Evolutionary conservation across 148 eudicot genomes (phyloP), one percentile per base, ranked within the genome.

Genomic region (Camellia granthamiana): DNA sequence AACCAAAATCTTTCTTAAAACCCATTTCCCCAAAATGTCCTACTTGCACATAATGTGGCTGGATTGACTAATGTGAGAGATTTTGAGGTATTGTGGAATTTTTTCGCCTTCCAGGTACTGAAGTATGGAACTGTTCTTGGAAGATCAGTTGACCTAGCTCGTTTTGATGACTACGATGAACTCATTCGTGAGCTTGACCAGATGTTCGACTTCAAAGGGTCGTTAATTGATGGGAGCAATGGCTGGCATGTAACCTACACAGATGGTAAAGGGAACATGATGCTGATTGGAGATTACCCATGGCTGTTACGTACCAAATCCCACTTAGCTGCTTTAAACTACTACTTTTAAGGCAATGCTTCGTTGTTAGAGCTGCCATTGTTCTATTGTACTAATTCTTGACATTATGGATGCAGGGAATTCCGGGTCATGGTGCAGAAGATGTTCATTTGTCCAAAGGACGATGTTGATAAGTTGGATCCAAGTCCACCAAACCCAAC

Each of bases 101-200:
- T 7, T 49, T n/a, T 81, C 44, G 13, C 41, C 42, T n/a, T 77
- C 6, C 62, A 81, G 84, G 80, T 81, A 15, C 44, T 69, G 84
- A 81, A 77, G 70, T 44, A 81, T 77, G 84, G 76, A 60, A 77
- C 69, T 81, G 54, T 63, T 77, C 70, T 81, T 60, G 84, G 80
- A 81, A 69, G 82, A 80, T 72, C 82, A 11, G 72, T 80, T 51
- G 62, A 80, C 52, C 72, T 80, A 5, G 12, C 72, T 0, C 77
- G 71, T 73, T 80, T 80, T 63, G 19, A 49, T 52, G 62, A 76
- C 12, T 73, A 80, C 5, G 52, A 55, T 9, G 82, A 63, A 51
- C 82, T 80, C 54, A 73, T 80, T 51, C 10, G 62, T 49, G 72
- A 80, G 76, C 82, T 73, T 63, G 82, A 80, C 44, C 58, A 52